Evolutionary conservation across 202 grass and related monocot species (phyloP).

Genomic region (Musa balbisiana): DNA sequence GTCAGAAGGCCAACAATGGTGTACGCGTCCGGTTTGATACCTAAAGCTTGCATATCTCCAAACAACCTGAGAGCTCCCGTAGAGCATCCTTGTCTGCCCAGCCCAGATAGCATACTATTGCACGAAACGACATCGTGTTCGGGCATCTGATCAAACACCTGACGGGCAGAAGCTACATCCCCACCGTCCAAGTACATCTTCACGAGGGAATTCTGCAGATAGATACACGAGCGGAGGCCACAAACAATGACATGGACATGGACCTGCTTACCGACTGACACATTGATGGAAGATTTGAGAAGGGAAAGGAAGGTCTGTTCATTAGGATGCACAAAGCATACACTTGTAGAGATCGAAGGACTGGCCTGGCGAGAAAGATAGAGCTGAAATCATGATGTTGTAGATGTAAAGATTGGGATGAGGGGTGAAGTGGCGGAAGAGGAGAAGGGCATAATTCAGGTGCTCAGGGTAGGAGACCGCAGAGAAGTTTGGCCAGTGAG

Average conservation of each 20-base stretch:
- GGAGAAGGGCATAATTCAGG: conserved; percentile 25
- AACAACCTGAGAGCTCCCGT: conserved; percentile 26
- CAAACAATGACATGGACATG: conserved; percentile 37
- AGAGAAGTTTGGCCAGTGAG: conserved; percentile 38
- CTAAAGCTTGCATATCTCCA: conserved; percentile 20
- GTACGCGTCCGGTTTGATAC: conserved; percentile 30
- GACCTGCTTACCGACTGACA: conserved; percentile 28
- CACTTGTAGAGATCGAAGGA: conserved; percentile 27
- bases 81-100: conserved; percentile 25
- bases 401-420: conserved; percentile 44
- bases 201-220: conserved; percentile 43
- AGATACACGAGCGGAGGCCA: conserved; percentile 25
- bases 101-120: conserved; percentile 54
- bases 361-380: conserved; percentile 14
- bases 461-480: conserved; percentile 24
- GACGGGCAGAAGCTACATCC: conserved; percentile 22
- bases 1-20: conserved; percentile 35
- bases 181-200: conserved; percentile 40
- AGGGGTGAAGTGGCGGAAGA: conserved; percentile 47
- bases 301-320: conserved; percentile 40
- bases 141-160: conserved; percentile 23
- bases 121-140: conserved; percentile 22
- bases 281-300: conserved; percentile 30
- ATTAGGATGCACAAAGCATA: conserved; percentile 20
- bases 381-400: conserved; percentile 42